These are phyloP conservation scores for Suillus spraguei DNA, from an alignment of 768 basidiomycete genomes.

Conservation along the genomic window DNA sequence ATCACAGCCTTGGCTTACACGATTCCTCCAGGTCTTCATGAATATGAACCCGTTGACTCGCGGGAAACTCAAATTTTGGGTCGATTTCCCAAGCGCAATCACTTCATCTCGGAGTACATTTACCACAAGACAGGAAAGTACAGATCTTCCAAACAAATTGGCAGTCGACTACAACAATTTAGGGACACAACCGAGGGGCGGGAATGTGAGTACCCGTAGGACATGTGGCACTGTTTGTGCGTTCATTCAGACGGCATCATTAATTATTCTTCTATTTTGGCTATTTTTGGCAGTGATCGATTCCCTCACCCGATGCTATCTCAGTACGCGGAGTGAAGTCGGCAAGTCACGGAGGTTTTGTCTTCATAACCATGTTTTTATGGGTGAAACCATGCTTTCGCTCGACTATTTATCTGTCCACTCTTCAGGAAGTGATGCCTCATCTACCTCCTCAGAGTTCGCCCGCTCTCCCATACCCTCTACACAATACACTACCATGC, in stretches of 20 bases:
- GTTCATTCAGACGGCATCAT: slow-evolving; percentile 28
- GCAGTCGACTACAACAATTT: slow-evolving; percentile 78
- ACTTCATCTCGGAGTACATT: slow-evolving; percentile 81
- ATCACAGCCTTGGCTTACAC: slow-evolving; percentile 21
- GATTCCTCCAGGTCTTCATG: slow-evolving; percentile 54
- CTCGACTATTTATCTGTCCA: slow-evolving; percentile 30
- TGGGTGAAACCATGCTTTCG: slow-evolving; percentile 18
- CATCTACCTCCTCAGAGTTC: slow-evolving; percentile 22
- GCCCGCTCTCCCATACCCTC: slow-evolving; percentile 17
- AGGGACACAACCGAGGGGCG: slow-evolving; percentile 75
- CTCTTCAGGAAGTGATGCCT: slow-evolving; percentile 16
- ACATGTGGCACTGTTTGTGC: slow-evolving; percentile 15
- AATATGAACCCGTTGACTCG: slow-evolving; percentile 74
- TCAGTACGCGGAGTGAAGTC: slow-evolving; percentile 23
- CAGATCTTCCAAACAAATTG: slow-evolving; percentile 78
- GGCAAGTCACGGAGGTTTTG: slow-evolving; percentile 24
- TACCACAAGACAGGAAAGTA: slow-evolving; percentile 66
- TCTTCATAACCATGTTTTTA: slow-evolving; percentile 18
- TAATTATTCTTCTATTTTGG: slow-evolving; percentile 27
- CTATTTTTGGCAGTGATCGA: slow-evolving; percentile 40
- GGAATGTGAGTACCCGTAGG: slow-evolving; percentile 50
- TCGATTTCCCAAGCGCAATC: slow-evolving; percentile 77
- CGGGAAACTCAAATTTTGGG: slow-evolving; percentile 73
- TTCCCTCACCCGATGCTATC: slow-evolving; percentile 37
- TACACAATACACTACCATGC: slow-evolving; percentile 20